Evolutionary conservation across 306 rosid species (phyloP), one percentile per base, ranked within the genome.

Genomic region (Vigna nakashimae): DNA sequence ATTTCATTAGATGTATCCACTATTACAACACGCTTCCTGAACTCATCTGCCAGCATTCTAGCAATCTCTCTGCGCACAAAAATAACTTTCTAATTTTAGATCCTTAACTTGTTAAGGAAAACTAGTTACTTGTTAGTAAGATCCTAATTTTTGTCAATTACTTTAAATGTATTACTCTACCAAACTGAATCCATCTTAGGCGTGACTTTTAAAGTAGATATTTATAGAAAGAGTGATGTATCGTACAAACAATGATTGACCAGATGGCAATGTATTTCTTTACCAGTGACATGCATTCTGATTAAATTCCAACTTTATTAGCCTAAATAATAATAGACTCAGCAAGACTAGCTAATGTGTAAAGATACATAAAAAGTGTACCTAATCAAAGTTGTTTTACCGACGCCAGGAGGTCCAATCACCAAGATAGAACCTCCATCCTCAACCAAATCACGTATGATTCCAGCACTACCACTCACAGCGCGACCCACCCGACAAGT

Each of bases 391-490:
- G 99, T 96, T 42, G 98, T 96, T 89, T 96, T 96, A 56, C 99
- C 99, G 40, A 96, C 99, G 77, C 99, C 99, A 65, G 99, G 99
- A 77, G 99, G 97, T 84, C 99, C 99, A 58, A 96, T 88, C 26
- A 96, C 97, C 97, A 96, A 85, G 79, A 96, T 84, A 79, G 99
- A 96, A 77, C 92, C 94, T 57, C 91, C 93, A 46, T 84, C 84
- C 85, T 87, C 91, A 80, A 92, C 64, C 79, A 96, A 87, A 86
- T 96, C 99, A n/a, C 86, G 90, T 42, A 96, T 75, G 38, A 96
- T 88, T 84, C 87, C 90, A 9, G 99, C 99, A 89, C 98, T 96
- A 45, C 98, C 99, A 16, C 91, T 81, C 66, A 92, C 88, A 17
- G 96, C 93, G 78, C 99, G 86, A 53, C 99, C 99, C 51, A 92